A percentile compares a stretch with the other conserved stretches of the same genome.
Evolutionary conservation across 768 basidiomycete genomes (phyloP).

Genomic region (Boletus rubropictus): DNA sequence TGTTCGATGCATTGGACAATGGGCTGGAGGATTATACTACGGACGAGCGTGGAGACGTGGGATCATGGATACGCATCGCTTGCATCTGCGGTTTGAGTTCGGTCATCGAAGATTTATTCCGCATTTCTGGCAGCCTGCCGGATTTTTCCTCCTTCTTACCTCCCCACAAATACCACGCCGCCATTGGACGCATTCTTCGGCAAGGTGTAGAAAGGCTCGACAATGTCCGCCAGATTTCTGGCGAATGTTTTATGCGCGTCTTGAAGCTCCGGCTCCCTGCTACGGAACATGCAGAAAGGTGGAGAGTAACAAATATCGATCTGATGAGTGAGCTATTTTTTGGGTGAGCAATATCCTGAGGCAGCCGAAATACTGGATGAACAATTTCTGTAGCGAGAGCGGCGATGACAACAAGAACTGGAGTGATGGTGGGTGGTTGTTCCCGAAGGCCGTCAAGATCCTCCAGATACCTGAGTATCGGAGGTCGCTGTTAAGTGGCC

Average conservation of each 20-base stretch:
- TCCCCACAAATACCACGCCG: slow-evolving; percentile 46
- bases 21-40: slow-evolving; percentile 87
- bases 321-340: slow-evolving; percentile 51
- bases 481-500: slow-evolving; percentile 54
- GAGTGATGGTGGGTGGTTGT: slow-evolving; percentile 71
- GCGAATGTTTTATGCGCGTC: slow-evolving; percentile 51
- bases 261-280: slow-evolving; percentile 43
- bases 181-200: slow-evolving; percentile 69
- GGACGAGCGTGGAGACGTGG: slow-evolving; percentile 94
- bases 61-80: slow-evolving; percentile 87
- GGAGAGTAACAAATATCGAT: slow-evolving; percentile 46
- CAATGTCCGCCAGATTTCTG: slow-evolving; percentile 80
- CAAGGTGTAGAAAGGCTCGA: slow-evolving; percentile 90
- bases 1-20: slow-evolving; percentile 54
- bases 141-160: slow-evolving; percentile 58
- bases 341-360: slow-evolving; percentile 33
- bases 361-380: slow-evolving; percentile 1
- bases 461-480: slow-evolving; percentile 62
- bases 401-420: slow-evolving; percentile 40
- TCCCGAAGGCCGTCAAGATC: slow-evolving; percentile 63
- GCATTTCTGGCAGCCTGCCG: slow-evolving; percentile 35
- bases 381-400: slow-evolving; percentile 26
- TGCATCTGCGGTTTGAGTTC: slow-evolving; percentile 63
- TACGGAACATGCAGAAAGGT: slow-evolving; percentile 36
- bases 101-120: slow-evolving; percentile 48